phyloP scores from a whole-genome alignment of 768 basidiomycete species.

The Pholiota molesta region DNA sequence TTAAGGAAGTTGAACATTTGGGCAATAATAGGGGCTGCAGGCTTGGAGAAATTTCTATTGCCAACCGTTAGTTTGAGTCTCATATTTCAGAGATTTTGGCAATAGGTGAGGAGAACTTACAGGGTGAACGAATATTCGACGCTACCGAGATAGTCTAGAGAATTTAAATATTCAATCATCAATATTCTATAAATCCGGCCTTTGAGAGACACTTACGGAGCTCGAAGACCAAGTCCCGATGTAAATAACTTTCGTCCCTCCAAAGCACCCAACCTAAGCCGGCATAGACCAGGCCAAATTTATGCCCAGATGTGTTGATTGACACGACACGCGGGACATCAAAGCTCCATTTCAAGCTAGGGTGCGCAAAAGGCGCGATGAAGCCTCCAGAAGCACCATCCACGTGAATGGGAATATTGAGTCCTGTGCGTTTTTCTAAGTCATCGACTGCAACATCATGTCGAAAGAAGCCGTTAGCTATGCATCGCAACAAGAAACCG shows the following conservation, averaged over 20 bases:
- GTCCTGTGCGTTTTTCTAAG: constrained; percentile 55
- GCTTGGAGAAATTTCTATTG: constrained; percentile 55
- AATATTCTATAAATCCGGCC: constrained; percentile 12
- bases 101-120: constrained; percentile 23
- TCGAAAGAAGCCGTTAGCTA: neutral
- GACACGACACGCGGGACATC: constrained; percentile 56
- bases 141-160: constrained; percentile 53
- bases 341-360: constrained; percentile 60
- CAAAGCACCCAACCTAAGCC: constrained; percentile 67
- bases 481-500: neutral
- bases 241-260: constrained; percentile 57
- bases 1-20: constrained; percentile 67
- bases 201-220: constrained; percentile 42
- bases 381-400: constrained; percentile 68
- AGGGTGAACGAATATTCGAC: constrained; percentile 66
- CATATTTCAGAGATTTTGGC: neutral
- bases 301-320: constrained; percentile 61
- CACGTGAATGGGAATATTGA: constrained; percentile 67
- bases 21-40: constrained; percentile 58
- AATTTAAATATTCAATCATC: neutral
- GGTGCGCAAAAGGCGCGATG: constrained; percentile 65
- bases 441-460: constrained; percentile 44
- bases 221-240: constrained; percentile 68
- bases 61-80: too few relatives aligned
- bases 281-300: constrained; percentile 57